Conservation (phyloP, 495 filamentous ascomycete species). For the Podospora fimiseda region DNA sequence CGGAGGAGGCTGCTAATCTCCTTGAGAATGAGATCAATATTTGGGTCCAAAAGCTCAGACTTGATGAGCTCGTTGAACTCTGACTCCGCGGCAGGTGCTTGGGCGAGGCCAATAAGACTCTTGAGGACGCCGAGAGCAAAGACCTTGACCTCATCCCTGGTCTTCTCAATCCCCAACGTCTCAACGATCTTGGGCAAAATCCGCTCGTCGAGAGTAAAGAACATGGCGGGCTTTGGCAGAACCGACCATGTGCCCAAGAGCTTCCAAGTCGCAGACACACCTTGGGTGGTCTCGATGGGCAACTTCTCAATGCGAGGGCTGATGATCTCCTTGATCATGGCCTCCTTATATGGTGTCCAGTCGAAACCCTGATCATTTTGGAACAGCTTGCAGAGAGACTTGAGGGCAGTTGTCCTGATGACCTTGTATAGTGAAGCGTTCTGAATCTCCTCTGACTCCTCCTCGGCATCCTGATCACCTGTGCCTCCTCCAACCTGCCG, state of each 20-base stretch:
- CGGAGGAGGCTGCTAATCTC: slow-evolving; percentile 60
- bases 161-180: slow-evolving; percentile 63
- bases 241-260: slow-evolving; percentile 76
- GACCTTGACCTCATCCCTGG: slow-evolving; percentile 81
- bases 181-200: slow-evolving; percentile 65
- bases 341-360: slow-evolving; percentile 63
- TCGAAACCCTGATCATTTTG: slow-evolving; percentile 56
- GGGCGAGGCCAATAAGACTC: slow-evolving; percentile 53
- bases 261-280: slow-evolving; percentile 73
- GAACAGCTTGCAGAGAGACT: slow-evolving; percentile 73
- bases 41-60: slow-evolving; percentile 58
- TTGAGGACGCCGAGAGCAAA: slow-evolving; percentile 72
- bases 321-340: slow-evolving; percentile 68
- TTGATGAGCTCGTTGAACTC: slow-evolving; percentile 57
- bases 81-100: slow-evolving; percentile 42
- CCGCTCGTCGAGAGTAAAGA: slow-evolving; percentile 57
- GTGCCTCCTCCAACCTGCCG: slow-evolving; percentile 43
- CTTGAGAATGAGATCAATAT: slow-evolving; percentile 61
- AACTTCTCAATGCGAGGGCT: slow-evolving; percentile 72
- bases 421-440: slow-evolving; percentile 57
- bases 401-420: slow-evolving; percentile 66
- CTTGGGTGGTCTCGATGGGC: slow-evolving; percentile 79
- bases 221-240: slow-evolving; percentile 56
- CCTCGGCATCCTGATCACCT: slow-evolving; percentile 35
- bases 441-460: slow-evolving; percentile 44